Percentiles rank a stretch among this genome's conserved stretches.
phyloP scores from a whole-genome alignment of 495 filamentous ascomycete genomes.

The Podospora pseudocomata region DNA sequence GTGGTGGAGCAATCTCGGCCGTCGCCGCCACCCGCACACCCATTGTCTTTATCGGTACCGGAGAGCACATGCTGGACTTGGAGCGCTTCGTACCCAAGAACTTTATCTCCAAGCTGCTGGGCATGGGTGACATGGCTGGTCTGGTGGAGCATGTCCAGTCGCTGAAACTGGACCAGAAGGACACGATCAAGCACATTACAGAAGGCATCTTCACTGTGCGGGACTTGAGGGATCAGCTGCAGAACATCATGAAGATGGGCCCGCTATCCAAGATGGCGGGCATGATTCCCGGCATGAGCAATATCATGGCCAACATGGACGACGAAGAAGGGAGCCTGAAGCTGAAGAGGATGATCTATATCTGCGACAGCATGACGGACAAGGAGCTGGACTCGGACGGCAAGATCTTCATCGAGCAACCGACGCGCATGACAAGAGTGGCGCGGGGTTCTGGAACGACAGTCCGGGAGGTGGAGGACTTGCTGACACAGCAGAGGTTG shows the following conservation, averaged over 20 bases:
- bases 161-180: constrained; percentile 95
- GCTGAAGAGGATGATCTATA: constrained; percentile 97
- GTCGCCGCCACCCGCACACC: constrained; percentile 95
- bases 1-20: constrained; percentile 96
- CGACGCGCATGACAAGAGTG: constrained; percentile 89
- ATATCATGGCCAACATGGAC: constrained; percentile 91
- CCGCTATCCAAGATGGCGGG: constrained; percentile 95
- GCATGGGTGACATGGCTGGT: constrained; percentile 96
- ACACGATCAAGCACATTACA: constrained; percentile 97
- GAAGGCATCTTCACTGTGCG: constrained; percentile 95
- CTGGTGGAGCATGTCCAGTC: constrained; percentile 95
- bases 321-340: constrained; percentile 92
- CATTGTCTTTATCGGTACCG: constrained; percentile 96
- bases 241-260: constrained; percentile 99
- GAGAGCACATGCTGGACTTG: constrained; percentile 93
- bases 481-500: constrained; percentile 96
- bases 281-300: constrained; percentile 94
- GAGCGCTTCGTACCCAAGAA: constrained; percentile 88
- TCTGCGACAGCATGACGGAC: constrained; percentile 95
- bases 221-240: constrained; percentile 90
- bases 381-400: constrained; percentile 94
- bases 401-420: constrained; percentile 88
- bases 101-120: constrained; percentile 86
- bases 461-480: constrained; percentile 92
- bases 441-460: constrained; percentile 84